A percentile compares a stretch with the other conserved stretches of the same genome.
Conservation (phyloP, 2,329 filamentous ascomycete genomes). For the Aureobasidium subglaciale region DNA sequence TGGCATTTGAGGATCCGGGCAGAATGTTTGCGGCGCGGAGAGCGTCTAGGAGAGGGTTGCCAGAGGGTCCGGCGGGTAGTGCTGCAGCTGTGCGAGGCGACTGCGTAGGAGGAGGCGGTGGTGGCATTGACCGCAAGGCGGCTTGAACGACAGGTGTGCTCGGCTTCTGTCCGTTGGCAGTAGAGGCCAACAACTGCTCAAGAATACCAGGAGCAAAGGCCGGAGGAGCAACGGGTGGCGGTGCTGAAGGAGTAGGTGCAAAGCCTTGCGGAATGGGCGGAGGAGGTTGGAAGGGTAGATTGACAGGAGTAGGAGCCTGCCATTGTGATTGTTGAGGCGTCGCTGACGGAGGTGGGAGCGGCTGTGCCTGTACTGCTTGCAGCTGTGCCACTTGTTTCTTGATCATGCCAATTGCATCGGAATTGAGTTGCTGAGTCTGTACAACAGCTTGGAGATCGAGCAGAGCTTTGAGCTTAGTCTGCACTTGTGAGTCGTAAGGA, state of each 20-base stretch:
- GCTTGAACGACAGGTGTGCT: slow-evolving; percentile 31
- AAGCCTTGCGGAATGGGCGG: slow-evolving; percentile 20
- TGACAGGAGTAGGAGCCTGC: slow-evolving; percentile 21
- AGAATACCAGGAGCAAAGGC: slow-evolving; percentile 25
- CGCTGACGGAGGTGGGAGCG: slow-evolving; percentile 24
- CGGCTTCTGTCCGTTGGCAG: slow-evolving; percentile 29
- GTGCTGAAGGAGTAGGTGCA: slow-evolving; percentile 22
- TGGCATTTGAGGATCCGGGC: slow-evolving; percentile 19
- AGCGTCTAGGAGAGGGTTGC: slow-evolving; percentile 17
- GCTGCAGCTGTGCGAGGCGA: slow-evolving; percentile 12
- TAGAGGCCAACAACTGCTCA: slow-evolving; percentile 27
- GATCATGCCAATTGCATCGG: slow-evolving; percentile 76
- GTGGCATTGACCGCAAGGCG: slow-evolving; percentile 26
- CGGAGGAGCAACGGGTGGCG: slow-evolving; percentile 21
- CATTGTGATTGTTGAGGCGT: slow-evolving; percentile 24
- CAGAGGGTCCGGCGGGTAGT: slow-evolving; percentile 16
- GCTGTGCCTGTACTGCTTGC: slow-evolving; percentile 53
- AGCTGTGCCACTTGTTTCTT: slow-evolving; percentile 78
- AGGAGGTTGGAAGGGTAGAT: slow-evolving; percentile 23
- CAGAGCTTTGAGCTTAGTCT: slow-evolving; percentile 75
- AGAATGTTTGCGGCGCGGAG: slow-evolving; percentile 21
- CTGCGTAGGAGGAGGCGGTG: not conserved
- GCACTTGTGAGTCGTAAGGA: slow-evolving; percentile 67
- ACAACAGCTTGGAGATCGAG: slow-evolving; percentile 77
- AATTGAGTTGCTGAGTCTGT: slow-evolving; percentile 67